phyloP scores from a whole-genome alignment of 768 basidiomycete species.

The Leccinum truebloodii region DNA sequence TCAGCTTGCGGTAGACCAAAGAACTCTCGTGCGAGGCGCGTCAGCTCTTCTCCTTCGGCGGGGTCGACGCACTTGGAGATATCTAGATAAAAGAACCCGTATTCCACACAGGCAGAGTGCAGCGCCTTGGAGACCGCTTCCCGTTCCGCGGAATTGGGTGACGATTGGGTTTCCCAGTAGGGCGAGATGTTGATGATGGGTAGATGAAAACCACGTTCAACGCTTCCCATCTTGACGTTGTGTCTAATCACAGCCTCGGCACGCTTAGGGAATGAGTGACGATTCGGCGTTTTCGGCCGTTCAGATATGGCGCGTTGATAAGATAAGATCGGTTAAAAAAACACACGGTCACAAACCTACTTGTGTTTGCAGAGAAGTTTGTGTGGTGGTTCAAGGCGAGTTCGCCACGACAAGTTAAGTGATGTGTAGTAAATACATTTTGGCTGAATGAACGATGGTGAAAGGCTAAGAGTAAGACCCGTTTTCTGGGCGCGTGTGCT shows the following conservation, averaged over 20 bases:
- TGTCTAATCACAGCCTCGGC: neutral
- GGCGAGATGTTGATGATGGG: conserved; percentile 77
- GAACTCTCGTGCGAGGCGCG: conserved; percentile 67
- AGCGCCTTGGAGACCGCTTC: conserved; percentile 55
- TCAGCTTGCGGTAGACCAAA: conserved; percentile 72
- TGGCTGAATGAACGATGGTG: conserved; percentile 8
- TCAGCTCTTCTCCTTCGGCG: conserved; percentile 64
- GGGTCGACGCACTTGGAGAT: conserved; percentile 58
- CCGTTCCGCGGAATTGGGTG: conserved; percentile 33
- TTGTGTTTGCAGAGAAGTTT: neutral
- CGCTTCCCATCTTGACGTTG: conserved; percentile 13
- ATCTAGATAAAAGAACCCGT: conserved; percentile 90
- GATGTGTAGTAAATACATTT: conserved; percentile 25
- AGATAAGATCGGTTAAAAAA: conserved; percentile 15
- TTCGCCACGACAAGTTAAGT: conserved; percentile 17
- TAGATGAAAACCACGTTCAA: conserved; percentile 34
- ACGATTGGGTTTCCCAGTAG: conserved; percentile 46
- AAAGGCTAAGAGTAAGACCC: conserved; percentile 27
- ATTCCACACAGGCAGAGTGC: conserved; percentile 73
- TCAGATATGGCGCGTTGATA: conserved; percentile 8
- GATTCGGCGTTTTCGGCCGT: neutral
- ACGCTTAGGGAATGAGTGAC: neutral
- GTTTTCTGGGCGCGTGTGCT: conserved; percentile 41
- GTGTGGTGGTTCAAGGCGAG: neutral
- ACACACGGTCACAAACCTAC: neutral